phyloP scores from a whole-genome alignment of 208 protist species.

The Crithidia sp. region DNA sequence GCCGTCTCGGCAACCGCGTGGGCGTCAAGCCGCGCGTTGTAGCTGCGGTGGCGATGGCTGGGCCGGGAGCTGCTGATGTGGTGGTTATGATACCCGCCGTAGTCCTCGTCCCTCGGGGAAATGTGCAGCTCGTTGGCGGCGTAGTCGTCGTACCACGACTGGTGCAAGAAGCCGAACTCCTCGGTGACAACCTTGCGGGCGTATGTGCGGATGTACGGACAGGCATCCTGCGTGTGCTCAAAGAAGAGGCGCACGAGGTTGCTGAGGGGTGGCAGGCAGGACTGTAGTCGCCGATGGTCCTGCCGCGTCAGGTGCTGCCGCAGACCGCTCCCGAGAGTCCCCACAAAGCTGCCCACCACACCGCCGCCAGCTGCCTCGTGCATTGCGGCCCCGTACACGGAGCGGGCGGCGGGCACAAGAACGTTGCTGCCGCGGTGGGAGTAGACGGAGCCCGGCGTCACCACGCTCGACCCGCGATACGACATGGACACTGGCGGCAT shows the following conservation, averaged over 20 bases:
- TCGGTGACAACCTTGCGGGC: slow-evolving; percentile 63
- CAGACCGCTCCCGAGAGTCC: slow-evolving; percentile 14
- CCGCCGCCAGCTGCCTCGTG: slow-evolving; percentile 9
- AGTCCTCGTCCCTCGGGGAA: slow-evolving; percentile 22
- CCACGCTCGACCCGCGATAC: slow-evolving; percentile 20
- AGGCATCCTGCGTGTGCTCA: slow-evolving; percentile 67
- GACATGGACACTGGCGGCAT: slow-evolving; percentile 20
- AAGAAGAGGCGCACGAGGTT: slow-evolving; percentile 60
- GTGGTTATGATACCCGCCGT: slow-evolving; percentile 17
- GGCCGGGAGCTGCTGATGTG: neutral
- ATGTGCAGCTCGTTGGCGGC: slow-evolving; percentile 8
- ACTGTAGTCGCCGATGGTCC: slow-evolving; percentile 31
- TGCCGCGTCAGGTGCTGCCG: slow-evolving; percentile 30
- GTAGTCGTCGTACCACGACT: slow-evolving; percentile 53
- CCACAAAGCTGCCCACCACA: neutral
- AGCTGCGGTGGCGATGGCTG: slow-evolving; percentile 1
- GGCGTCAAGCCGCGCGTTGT: neutral
- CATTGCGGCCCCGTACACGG: slow-evolving; percentile 10
- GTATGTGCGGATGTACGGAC: slow-evolving; percentile 65
- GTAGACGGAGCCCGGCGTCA: slow-evolving; percentile 32
- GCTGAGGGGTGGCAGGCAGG: slow-evolving; percentile 49
- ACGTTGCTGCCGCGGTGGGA: slow-evolving; percentile 29
- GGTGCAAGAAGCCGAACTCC: slow-evolving; percentile 60
- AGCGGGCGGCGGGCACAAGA: slow-evolving; percentile 21
- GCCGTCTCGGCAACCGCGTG: neutral